Conservation (phyloP, 208 protist species). For the Crithidia mellificae region DNA sequence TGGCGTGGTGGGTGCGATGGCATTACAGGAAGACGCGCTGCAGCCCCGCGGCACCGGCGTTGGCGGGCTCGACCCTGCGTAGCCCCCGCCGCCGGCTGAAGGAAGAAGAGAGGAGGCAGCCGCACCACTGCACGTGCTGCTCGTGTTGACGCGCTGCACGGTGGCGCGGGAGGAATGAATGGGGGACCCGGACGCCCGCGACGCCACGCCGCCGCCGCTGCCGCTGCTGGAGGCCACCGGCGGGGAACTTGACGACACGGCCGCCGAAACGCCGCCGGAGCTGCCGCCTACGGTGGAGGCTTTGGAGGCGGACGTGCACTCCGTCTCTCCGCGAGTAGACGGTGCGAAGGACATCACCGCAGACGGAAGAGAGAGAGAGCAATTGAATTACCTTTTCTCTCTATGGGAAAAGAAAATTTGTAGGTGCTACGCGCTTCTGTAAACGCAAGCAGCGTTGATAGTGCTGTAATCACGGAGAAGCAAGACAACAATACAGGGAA, state of each 20-base stretch:
- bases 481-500: too few species aligned
- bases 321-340: slow-evolving; percentile 17
- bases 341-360: slow-evolving; percentile 24
- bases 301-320: slow-evolving; percentile 29
- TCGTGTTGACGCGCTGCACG: slow-evolving; percentile 21
- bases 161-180: slow-evolving; percentile 15
- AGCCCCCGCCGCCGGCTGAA: too few species aligned
- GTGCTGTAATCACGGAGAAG: too few species aligned
- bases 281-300: slow-evolving; percentile 16
- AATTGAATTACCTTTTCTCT: too few species aligned
- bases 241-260: slow-evolving; percentile 1
- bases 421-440: too few species aligned
- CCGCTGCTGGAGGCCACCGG: background rate
- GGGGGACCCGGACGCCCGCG: slow-evolving; percentile 17
- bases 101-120: too few species aligned
- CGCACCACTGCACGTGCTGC: background rate
- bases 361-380: background rate
- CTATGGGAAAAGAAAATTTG: too few species aligned
- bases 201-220: background rate
- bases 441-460: too few species aligned
- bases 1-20: background rate
- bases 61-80: slow-evolving; percentile 1
- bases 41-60: slow-evolving; percentile 16
- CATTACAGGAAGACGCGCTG: slow-evolving; percentile 12
- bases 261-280: slow-evolving; percentile 4